Base-by-base conservation (phyloP, 148 eudicot genomes). In the Rhododendron kiyosumense region DNA sequence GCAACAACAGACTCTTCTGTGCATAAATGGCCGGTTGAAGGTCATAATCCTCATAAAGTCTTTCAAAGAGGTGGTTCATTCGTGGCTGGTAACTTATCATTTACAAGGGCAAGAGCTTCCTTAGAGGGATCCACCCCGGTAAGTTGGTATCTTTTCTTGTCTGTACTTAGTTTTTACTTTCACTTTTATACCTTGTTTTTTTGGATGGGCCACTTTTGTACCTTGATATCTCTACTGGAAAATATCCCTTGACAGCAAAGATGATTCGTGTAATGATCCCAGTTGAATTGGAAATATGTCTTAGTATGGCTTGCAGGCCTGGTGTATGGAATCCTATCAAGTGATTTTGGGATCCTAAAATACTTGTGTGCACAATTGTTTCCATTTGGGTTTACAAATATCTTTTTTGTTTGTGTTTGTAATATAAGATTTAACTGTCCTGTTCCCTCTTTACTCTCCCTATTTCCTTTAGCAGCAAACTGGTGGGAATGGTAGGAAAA, bases 21-120 rank as follows among this genome's bases (percentile, higher is more conserved):
- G 82, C 90, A 95, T 87, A 95, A 89, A 89, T 97, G 99, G 99
- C 98, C 96, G 9, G 96, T 95, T 87, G 99, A 95, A 90, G 94
- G 84, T 57, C 91, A 65, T 67, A 92, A 88, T 86, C 99, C 99
- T 87, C 91, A 90, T 85, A 93, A 94, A 87, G 94, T 90, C 82
- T 93, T 95, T 76, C 94, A 95, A 87, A 93, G 89, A 89, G 99
- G 99, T 22, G 94, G 98, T 61, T 95, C 98, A 49, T 97, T 97
- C 82, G 89, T 97, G 91, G 99, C 99, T 89, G 99, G 99, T 78
- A 97, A 97, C 89, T 89, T 97, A 88, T 95, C 99, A 41, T 97
- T 97, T 93, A 95, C 99, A 81, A 94, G 98, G 90, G 99, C 98
- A 59, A 92, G 99, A 90, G 98, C 95, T 89, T 97, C 99, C 34